Percentiles rank a stretch among this genome's conserved stretches.
Conservation (phyloP, 352 stramenopile genomes). For the Pythium utonaiense region DNA sequence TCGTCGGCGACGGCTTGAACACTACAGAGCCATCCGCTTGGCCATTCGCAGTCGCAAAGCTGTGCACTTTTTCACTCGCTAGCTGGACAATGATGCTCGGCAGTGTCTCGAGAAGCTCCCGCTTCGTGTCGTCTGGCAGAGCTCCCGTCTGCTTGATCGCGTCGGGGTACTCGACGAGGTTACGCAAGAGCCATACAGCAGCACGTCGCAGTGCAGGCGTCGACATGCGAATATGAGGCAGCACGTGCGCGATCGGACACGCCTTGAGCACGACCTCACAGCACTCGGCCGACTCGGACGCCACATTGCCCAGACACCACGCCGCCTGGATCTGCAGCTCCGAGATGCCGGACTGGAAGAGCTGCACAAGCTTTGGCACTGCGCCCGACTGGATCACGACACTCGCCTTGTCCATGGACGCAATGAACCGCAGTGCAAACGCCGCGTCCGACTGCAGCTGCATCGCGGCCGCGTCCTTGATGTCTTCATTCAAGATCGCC, state of each 20-base stretch:
- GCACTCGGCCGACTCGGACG: conserved; percentile 64
- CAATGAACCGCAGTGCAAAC: conserved; percentile 85
- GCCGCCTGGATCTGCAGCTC: conserved; percentile 86
- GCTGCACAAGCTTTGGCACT: conserved; percentile 71
- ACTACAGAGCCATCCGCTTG: conserved; percentile 38
- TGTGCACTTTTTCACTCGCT: conserved; percentile 68
- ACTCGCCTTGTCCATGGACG: conserved; percentile 84
- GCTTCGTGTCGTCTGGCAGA: conserved; percentile 50
- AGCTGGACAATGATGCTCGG: conserved; percentile 75
- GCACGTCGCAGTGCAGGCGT: conserved; percentile 72
- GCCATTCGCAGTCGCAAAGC: conserved; percentile 50
- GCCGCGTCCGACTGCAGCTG: conserved; percentile 83
- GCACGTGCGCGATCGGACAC: conserved; percentile 62
- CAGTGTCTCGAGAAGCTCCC: conserved; percentile 70
- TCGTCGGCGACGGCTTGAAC: conserved; percentile 54
- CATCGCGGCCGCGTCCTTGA: conserved; percentile 55
- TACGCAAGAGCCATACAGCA: conserved; percentile 79
- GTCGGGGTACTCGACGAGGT: conserved; percentile 80
- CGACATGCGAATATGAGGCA: conserved; percentile 84
- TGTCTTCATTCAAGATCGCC: conserved; percentile 65
- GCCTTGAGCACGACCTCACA: conserved; percentile 72
- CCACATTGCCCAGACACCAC: conserved; percentile 86
- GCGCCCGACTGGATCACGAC: conserved; percentile 70
- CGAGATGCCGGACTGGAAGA: conserved; percentile 85
- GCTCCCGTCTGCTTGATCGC: conserved; percentile 52